Conservation (phyloP, 176 grass and related monocot genomes). For the Juncus inflexus region DNA sequence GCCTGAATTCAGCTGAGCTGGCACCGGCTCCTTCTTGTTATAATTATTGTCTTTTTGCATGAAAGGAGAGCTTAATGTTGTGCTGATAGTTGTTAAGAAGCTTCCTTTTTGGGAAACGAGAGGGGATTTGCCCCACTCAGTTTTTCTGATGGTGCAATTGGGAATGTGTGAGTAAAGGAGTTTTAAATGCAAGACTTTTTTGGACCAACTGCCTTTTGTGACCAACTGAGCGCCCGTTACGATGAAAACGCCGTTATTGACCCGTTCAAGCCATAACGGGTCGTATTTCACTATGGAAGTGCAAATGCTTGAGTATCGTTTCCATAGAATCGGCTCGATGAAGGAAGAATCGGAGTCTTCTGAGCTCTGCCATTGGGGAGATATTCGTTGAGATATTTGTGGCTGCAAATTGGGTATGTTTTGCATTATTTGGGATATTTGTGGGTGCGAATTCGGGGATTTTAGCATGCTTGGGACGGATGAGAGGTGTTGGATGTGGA, state of each 20-base stretch:
- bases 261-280: constrained; percentile 55
- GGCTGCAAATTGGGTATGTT: no score
- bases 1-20: constrained; percentile 80
- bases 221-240: constrained; percentile 88
- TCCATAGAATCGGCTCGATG: constrained; percentile 85
- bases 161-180: constrained; percentile 74
- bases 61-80: constrained; percentile 79
- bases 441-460: constrained; percentile 27
- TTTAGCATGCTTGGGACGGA: constrained; percentile 84
- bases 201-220: constrained; percentile 77
- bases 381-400: constrained; percentile 3
- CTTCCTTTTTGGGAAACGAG: constrained; percentile 81
- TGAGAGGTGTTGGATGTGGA: constrained; percentile 96
- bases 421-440: constrained; percentile 28
- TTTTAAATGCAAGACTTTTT: constrained; percentile 73
- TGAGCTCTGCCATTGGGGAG: constrained; percentile 68
- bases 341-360: constrained; percentile 57
- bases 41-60: constrained; percentile 27
- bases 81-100: constrained; percentile 81
- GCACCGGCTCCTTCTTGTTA: constrained; percentile 26
- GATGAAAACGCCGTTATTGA: constrained; percentile 65
- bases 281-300: constrained; percentile 54
- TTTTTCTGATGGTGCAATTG: constrained; percentile 60
- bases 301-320: constrained; percentile 71
- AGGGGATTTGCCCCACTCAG: constrained; percentile 60